These are phyloP conservation scores for Leccinum sublutescens DNA, from an alignment of 768 basidiomycete species.

Conservation along the genomic window DNA sequence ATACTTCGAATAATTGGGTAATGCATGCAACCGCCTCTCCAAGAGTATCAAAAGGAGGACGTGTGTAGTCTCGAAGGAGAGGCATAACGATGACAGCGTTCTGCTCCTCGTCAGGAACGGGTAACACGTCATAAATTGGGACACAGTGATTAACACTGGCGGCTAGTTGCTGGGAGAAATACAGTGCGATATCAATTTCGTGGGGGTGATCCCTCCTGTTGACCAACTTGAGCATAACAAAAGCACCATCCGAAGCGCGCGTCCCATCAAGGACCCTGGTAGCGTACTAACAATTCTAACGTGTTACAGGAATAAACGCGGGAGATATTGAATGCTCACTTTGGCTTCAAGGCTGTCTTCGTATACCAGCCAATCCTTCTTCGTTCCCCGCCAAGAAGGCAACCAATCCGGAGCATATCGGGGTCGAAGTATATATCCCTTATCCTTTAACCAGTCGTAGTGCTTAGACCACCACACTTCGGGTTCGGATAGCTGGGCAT, in stretches of 20 bases:
- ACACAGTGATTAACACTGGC: conserved; percentile 34
- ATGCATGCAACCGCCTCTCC: not conserved
- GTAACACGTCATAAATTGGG: conserved; percentile 29
- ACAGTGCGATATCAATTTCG: conserved; percentile 33
- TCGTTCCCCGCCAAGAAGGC: too few relatives aligned
- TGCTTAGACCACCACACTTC: conserved; percentile 17
- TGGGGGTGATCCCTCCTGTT: conserved; percentile 14
- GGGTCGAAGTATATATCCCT: conserved; percentile 13
- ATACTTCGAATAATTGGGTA: not conserved
- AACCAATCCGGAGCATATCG: too few relatives aligned
- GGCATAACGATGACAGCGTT: conserved; percentile 35
- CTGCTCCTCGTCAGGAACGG: conserved; percentile 5
- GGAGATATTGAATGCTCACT: too few relatives aligned
- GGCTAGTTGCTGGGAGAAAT: conserved; percentile 7
- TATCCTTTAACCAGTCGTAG: conserved; percentile 11
- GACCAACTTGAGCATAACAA: conserved; percentile 33
- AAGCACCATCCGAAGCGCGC: conserved; percentile 25
- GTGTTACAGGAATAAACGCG: too few relatives aligned
- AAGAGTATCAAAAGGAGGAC: not conserved
- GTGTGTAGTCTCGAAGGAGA: conserved; percentile 21
- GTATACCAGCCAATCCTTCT: not conserved
- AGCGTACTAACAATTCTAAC: not conserved
- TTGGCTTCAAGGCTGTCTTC: too few relatives aligned
- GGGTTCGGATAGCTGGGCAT: not conserved
- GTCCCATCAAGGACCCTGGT: conserved; percentile 29